Evolutionary conservation across 352 stramenopile genomes (phyloP).

Genomic region (Globisporangium viniferum): DNA sequence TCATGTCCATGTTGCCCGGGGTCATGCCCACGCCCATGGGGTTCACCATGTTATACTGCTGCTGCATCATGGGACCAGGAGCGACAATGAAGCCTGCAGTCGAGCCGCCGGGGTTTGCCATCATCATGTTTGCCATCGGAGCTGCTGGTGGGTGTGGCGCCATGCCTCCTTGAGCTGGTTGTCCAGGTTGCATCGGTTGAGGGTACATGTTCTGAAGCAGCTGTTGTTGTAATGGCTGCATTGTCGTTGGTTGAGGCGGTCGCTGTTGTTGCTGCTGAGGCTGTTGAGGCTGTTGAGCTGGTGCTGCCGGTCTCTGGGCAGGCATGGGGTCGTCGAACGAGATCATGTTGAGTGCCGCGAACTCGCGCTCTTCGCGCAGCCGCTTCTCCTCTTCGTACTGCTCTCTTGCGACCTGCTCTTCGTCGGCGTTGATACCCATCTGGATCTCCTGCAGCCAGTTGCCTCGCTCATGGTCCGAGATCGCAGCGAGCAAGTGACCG

Average conservation of each 20-base stretch:
- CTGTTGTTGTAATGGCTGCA: constrained; percentile 3
- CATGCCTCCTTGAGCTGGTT: not conserved
- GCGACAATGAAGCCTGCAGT: constrained; percentile 8
- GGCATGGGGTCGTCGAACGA: constrained; percentile 57
- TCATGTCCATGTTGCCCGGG: constrained; percentile 7
- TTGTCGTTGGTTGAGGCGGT: not conserved
- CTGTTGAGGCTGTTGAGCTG: constrained; percentile 1
- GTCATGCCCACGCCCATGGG: constrained; percentile 20
- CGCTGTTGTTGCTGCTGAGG: constrained; percentile 3
- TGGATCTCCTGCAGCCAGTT: constrained; percentile 82
- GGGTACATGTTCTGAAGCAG: constrained; percentile 9
- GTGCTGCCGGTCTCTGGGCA: not conserved
- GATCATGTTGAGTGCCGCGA: constrained; percentile 79
- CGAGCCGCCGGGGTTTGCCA: not conserved
- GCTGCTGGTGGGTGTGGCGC: not conserved
- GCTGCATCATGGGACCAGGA: constrained; percentile 14
- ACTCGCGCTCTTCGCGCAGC: constrained; percentile 49
- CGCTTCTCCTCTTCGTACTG: constrained; percentile 54
- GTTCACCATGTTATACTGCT: constrained; percentile 22
- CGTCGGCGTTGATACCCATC: constrained; percentile 49
- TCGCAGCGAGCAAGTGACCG: constrained; percentile 54
- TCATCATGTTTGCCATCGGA: not conserved
- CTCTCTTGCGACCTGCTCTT: constrained; percentile 34
- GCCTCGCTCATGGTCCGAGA: constrained; percentile 61
- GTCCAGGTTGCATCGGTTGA: not conserved